Evolutionary conservation across 805 yeast genomes (phyloP).

Genomic region (Candida orba): DNA sequence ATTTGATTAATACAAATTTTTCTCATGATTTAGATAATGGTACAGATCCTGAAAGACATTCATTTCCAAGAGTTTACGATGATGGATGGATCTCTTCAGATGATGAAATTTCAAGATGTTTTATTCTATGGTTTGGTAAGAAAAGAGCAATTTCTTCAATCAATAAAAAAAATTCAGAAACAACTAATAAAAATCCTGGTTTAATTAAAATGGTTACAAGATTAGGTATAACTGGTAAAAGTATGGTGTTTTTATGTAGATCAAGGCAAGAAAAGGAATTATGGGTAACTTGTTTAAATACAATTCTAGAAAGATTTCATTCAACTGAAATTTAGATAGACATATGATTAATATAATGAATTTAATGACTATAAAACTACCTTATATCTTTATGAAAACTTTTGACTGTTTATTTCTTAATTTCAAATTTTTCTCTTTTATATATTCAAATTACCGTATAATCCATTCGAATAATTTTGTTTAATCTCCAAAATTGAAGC

Average conservation of each 20-base stretch:
- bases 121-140: slow-evolving; percentile 78
- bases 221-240: slow-evolving; percentile 60
- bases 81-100: slow-evolving; percentile 87
- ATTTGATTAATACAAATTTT: slow-evolving; percentile 32
- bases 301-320: slow-evolving; percentile 29
- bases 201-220: slow-evolving; percentile 39
- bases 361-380: too few species aligned
- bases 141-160: slow-evolving; percentile 36
- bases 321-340: neutral
- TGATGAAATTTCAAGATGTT: slow-evolving; percentile 66
- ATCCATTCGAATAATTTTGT: slow-evolving; percentile 22
- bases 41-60: slow-evolving; percentile 43
- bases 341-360: neutral
- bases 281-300: slow-evolving; percentile 52
- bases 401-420: too few species aligned
- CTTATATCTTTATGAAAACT: too few species aligned
- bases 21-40: slow-evolving; percentile 38
- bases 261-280: slow-evolving; percentile 76
- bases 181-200: slow-evolving; percentile 31
- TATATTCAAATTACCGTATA: slow-evolving; percentile 17
- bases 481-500: slow-evolving; percentile 21
- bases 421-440: too few species aligned
- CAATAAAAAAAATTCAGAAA: neutral
- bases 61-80: slow-evolving; percentile 63
- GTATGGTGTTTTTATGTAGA: slow-evolving; percentile 70